A percentile compares a stretch with the other conserved stretches of the same genome.
These are phyloP conservation scores for Dujonia santamariae DNA, from an alignment of 1,139 yeast genomes.

Conservation along the genomic window DNA sequence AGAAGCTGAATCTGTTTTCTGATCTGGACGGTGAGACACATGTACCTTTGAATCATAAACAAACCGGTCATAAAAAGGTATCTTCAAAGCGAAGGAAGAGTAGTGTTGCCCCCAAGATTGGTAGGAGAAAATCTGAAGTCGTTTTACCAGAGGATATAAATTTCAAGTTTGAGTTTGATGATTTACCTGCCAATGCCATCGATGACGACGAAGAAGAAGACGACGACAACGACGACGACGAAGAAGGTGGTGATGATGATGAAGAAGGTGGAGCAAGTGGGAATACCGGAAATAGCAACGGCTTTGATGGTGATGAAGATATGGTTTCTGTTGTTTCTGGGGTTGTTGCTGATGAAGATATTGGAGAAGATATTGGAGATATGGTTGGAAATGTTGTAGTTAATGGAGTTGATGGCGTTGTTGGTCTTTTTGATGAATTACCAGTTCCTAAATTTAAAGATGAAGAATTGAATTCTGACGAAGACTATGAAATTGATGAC, in stretches of 20 bases:
- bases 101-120: constrained; percentile 25
- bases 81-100: constrained; percentile 15
- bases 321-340: constrained; percentile 1
- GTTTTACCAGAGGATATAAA: constrained; percentile 50
- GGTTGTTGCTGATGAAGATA: constrained; percentile 48
- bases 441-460: constrained; percentile 53
- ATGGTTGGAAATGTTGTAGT: not conserved
- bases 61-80: too few species aligned
- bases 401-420: constrained; percentile 57
- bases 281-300: too few species aligned
- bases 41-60: too few species aligned
- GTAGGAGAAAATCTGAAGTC: constrained; percentile 39
- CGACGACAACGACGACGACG: constrained; percentile 12
- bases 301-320: constrained; percentile 15
- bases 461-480: constrained; percentile 59
- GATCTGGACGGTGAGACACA: constrained; percentile 8
- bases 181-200: constrained; percentile 18
- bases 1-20: not conserved
- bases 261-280: constrained; percentile 19
- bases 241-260: constrained; percentile 18
- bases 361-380: constrained; percentile 55
- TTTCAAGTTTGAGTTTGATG: constrained; percentile 57
- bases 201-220: constrained; percentile 18
- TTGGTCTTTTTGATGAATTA: constrained; percentile 17
- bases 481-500: constrained; percentile 68